Conservation (phyloP, 73 alveolate species). For the Paramecium pentaurelia region DNA sequence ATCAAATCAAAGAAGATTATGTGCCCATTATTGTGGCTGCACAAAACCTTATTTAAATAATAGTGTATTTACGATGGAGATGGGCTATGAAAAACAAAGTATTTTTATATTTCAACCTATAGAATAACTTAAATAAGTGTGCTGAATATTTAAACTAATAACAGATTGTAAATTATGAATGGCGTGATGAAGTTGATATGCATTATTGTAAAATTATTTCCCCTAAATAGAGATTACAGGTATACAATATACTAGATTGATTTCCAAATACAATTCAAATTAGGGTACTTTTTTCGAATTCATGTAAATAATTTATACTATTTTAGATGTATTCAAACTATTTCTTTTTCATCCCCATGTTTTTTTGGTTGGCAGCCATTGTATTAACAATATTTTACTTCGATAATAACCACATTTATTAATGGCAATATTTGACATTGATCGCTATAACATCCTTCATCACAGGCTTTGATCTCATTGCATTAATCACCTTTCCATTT, state of each 20-base stretch:
- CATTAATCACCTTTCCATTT: background rate
- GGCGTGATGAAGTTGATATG: background rate
- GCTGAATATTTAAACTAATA: background rate
- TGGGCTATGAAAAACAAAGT: background rate
- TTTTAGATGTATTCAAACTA: background rate
- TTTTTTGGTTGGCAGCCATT: background rate
- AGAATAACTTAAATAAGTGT: background rate
- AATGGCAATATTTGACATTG: background rate
- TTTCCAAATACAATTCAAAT: background rate
- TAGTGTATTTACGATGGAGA: background rate
- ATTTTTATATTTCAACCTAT: background rate
- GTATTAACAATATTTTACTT: background rate
- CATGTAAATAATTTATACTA: background rate
- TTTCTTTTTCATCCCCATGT: background rate
- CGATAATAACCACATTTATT: background rate
- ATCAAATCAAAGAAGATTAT: background rate
- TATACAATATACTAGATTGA: background rate
- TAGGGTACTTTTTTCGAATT: background rate
- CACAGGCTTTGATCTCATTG: background rate
- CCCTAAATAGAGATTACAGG: background rate
- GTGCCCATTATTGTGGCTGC: background rate
- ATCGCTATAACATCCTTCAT: background rate
- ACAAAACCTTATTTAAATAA: background rate
- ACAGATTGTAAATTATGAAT: background rate
- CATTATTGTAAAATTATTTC: background rate